phyloP scores from a whole-genome alignment of 345 rosid genomes.

The Brassica carinata region DNA sequence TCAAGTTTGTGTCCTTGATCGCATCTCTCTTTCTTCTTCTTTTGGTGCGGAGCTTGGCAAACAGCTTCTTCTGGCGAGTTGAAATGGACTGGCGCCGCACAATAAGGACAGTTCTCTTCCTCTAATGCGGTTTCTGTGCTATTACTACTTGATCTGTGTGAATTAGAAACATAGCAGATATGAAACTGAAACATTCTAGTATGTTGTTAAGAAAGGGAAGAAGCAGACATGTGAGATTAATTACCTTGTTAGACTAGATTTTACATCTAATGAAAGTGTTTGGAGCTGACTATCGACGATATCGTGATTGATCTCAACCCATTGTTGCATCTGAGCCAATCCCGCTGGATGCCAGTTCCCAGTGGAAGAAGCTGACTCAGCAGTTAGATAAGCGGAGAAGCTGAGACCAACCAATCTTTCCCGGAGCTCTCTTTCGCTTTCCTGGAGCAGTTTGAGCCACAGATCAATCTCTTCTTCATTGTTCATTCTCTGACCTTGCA shows the following conservation, averaged over 20 bases:
- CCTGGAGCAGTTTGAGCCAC: conserved; percentile 65
- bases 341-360: conserved; percentile 66
- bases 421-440: conserved; percentile 82
- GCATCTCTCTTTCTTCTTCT: conserved; percentile 32
- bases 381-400: conserved; percentile 50
- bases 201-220: neutral
- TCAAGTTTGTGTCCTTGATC: conserved; percentile 58
- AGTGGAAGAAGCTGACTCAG: conserved; percentile 32
- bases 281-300: conserved; percentile 45
- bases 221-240: neutral
- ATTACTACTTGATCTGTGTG: conserved; percentile 47
- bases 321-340: conserved; percentile 69
- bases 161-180: conserved; percentile 1
- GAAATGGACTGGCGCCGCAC: conserved; percentile 63
- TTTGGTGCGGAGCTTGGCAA: conserved; percentile 45
- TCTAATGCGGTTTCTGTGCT: conserved; percentile 22
- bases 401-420: conserved; percentile 69
- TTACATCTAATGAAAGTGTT: conserved; percentile 49
- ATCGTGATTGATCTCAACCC: conserved; percentile 56
- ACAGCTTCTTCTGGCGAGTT: conserved; percentile 64
- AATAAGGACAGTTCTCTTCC: conserved; percentile 75
- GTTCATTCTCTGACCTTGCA: conserved; percentile 33
- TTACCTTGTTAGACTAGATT: conserved; percentile 49
- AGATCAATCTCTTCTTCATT: conserved; percentile 44
- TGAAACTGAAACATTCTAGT: conserved; percentile 18